A percentile compares a stretch with the other conserved stretches of the same genome.
Conservation (phyloP, 179 eudicot species). For the Nepenthes alata region DNA sequence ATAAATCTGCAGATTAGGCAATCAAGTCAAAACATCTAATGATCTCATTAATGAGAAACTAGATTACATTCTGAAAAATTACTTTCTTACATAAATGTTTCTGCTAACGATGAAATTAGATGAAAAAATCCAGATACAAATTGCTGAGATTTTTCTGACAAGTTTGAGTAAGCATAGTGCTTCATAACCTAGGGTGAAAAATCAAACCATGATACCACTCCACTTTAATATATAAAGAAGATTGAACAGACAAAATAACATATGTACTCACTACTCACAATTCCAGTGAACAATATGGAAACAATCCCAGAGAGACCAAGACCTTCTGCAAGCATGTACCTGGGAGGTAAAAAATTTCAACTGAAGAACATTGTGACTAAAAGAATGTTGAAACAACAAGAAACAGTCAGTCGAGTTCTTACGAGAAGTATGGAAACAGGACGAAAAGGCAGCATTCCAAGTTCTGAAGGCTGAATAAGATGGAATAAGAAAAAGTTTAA, state of each 20-base stretch:
- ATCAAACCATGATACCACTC: conserved; percentile 1
- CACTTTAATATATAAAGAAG: conserved; percentile 8
- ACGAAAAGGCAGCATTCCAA: conserved; percentile 98
- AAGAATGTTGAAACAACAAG: not conserved
- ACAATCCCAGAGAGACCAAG: conserved; percentile 99
- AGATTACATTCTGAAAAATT: not conserved
- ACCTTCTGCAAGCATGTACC: conserved; percentile 99
- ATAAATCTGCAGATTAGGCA: conserved; percentile 52
- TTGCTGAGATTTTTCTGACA: conserved; percentile 83
- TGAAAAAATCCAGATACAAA: conserved; percentile 94
- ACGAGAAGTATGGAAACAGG: conserved; percentile 98
- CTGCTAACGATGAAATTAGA: conserved; percentile 95
- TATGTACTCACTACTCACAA: conserved; percentile 61
- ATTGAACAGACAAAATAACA: conserved; percentile 1
- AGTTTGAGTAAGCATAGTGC: conserved; percentile 85
- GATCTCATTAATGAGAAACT: not conserved
- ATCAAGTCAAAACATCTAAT: conserved; percentile 6
- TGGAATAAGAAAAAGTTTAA: conserved; percentile 15
- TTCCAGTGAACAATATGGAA: conserved; percentile 95
- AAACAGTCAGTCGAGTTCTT: conserved; percentile 20
- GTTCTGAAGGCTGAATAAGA: conserved; percentile 80
- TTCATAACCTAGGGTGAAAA: conserved; percentile 72
- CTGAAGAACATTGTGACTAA: conserved; percentile 1
- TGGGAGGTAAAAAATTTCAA: conserved; percentile 15
- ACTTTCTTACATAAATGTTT: conserved; percentile 81